phyloP scores from a whole-genome alignment of 140 eudicot genomes.

The Anethum foeniculum region DNA sequence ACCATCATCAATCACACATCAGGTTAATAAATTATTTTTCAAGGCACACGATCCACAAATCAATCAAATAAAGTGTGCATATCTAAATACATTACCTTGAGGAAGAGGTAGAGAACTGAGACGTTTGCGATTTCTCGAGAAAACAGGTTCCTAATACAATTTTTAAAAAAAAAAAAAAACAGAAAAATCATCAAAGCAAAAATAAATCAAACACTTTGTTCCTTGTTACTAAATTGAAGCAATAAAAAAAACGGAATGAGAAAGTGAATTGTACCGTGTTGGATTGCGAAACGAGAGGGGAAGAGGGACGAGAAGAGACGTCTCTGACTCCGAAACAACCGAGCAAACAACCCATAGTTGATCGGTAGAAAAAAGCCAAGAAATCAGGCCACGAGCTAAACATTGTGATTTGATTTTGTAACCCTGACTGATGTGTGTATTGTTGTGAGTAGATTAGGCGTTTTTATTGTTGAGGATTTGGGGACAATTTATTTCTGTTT shows the following conservation, averaged over 20 bases:
- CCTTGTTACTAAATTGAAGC: neutral
- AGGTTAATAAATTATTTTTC: too few species aligned
- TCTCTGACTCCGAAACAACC: conserved; percentile 2
- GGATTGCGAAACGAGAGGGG: neutral
- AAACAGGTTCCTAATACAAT: neutral
- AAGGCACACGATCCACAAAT: neutral
- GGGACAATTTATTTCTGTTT: neutral
- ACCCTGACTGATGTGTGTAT: neutral
- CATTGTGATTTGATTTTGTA: neutral
- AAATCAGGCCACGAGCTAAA: neutral
- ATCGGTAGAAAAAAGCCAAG: neutral
- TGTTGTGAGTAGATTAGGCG: neutral
- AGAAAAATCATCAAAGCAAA: neutral
- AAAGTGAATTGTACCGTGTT: neutral
- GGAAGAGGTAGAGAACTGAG: neutral
- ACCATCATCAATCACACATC: neutral
- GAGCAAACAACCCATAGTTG: conserved; percentile 1
- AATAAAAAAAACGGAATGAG: neutral
- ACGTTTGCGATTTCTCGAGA: conserved; percentile 6
- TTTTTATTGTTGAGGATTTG: neutral
- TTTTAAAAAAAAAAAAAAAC: neutral
- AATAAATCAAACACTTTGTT: neutral
- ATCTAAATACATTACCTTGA: neutral
- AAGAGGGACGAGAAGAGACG: neutral
- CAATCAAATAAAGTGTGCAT: neutral